phyloP scores from a whole-genome alignment of 345 rosid species.

The Pseudoturritis turrita region DNA sequence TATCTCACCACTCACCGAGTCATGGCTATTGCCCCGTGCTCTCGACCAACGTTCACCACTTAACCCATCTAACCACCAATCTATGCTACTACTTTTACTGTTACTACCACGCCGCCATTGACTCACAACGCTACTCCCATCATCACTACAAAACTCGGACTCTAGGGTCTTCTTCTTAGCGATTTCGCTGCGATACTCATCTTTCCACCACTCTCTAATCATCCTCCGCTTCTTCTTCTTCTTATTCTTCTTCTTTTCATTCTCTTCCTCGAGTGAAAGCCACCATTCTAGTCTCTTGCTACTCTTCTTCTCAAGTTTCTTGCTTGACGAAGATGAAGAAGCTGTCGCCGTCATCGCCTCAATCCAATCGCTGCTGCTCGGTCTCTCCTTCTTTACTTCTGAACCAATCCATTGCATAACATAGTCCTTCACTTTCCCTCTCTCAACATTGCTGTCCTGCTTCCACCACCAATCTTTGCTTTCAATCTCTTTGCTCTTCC shows the following conservation, averaged over 20 bases:
- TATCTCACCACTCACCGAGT: conserved; percentile 68
- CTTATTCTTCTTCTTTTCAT: conserved; percentile 44
- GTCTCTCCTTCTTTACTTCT: conserved; percentile 77
- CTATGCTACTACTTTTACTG: conserved; percentile 67
- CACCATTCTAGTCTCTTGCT: conserved; percentile 83
- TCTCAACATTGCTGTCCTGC: conserved; percentile 44
- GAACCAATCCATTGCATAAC: conserved; percentile 97
- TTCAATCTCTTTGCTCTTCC: conserved; percentile 32
- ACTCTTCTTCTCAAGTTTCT: conserved; percentile 42
- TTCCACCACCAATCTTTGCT: conserved; percentile 70
- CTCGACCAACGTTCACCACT: conserved; percentile 66
- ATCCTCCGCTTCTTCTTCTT: conserved; percentile 65
- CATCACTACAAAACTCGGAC: conserved; percentile 34
- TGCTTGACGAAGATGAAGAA: conserved; percentile 11
- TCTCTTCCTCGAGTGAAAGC: conserved; percentile 74
- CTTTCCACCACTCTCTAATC: conserved; percentile 99
- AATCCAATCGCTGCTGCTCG: conserved; percentile 57
- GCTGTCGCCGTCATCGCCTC: conserved; percentile 22
- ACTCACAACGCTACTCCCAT: conserved; percentile 37
- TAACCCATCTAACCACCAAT: conserved; percentile 77
- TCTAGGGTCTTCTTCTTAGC: conserved; percentile 46
- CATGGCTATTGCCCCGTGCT: conserved; percentile 54
- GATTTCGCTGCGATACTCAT: conserved; percentile 82
- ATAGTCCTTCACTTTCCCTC: conserved; percentile 69
- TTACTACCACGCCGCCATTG: conserved; percentile 58